Base-by-base conservation (phyloP, 2,329 filamentous ascomycete species). In the Colletotrichum sp. region DNA sequence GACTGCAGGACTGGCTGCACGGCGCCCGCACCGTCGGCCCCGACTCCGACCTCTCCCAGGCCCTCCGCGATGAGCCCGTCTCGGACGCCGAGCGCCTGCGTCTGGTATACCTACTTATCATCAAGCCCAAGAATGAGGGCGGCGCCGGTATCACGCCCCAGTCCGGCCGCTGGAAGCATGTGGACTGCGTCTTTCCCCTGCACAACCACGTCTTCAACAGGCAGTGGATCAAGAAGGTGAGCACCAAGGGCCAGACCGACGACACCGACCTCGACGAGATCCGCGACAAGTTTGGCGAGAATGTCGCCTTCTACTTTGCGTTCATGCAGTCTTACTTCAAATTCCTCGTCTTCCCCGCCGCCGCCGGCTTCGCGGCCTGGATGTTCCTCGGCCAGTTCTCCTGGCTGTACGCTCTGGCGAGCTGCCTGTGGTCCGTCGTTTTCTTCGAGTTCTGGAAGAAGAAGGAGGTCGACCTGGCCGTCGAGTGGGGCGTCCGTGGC, bases 391-490 rank as follows among this genome's bases (percentile, higher is more conserved):
- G 95, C 10, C 91, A 94, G 73, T 98, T 96, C 85, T 98, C 96
- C 3, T 91, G 92, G 73, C 84, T 96, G 65, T 98, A 97, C 80
- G 95, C 94, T 16, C 83, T 96, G 2, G 89, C 93, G 59, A 96
- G 93, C 81, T 94, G 92, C 38, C 86, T 98, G n/a, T 98, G 96
- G 95, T 94, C 94, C 73, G 92, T 97, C 4, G 87, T 96, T 63
- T 98, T 98, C 81, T 94, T 98, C 72, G 96, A 98, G 82, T 98
- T 94, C 84, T 98, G 96, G 96, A 98, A 97, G 86, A 94, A 96
- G 80, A 95, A 97, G 83, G 95, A 98, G 84, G 88, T 93, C 2
- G 96, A 98, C 81, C 88, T 98, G 9, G 93, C 94, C 10, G 92
- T 98, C 18, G 92, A 95, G 79, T 98, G 96, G 96, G 94, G 94